A percentile compares a stretch with the other conserved stretches of the same genome.
These are phyloP conservation scores for Ustilago vetiveriae DNA, from an alignment of 1,284 basidiomycete species.

Conservation along the genomic window DNA sequence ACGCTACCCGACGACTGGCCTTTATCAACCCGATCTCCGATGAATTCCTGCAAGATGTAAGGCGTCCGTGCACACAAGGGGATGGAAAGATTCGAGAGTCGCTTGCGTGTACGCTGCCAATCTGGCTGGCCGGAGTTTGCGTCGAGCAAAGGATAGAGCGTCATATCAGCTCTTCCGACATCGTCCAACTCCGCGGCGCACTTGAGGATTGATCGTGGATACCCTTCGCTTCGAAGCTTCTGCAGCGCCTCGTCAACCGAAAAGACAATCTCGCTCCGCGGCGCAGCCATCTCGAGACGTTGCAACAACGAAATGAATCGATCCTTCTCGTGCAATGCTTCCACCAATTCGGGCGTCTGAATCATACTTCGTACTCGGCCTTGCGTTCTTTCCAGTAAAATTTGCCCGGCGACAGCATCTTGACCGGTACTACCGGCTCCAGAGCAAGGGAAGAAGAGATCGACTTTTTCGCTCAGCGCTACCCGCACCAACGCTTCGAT, in stretches of 20 bases:
- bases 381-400: conserved; percentile 52
- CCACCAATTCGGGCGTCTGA: conserved; percentile 68
- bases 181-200: conserved; percentile 68
- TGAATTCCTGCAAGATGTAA: conserved; percentile 65
- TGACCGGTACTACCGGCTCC: conserved; percentile 68
- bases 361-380: conserved; percentile 65
- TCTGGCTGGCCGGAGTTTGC: conserved; percentile 19
- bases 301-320: conserved; percentile 66
- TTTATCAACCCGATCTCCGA: conserved; percentile 55
- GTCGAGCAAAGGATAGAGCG: conserved; percentile 65
- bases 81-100: conserved; percentile 42
- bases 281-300: conserved; percentile 65
- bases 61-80: conserved; percentile 50
- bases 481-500: conserved; percentile 62
- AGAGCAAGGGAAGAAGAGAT: conserved; percentile 68
- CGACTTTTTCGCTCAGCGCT: conserved; percentile 62
- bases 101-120: conserved; percentile 40
- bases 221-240: conserved; percentile 50
- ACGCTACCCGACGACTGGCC: neutral
- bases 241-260: conserved; percentile 65
- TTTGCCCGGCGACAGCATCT: conserved; percentile 67
- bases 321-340: conserved; percentile 68
- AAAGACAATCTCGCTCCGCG: conserved; percentile 63
- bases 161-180: conserved; percentile 68
- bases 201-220: conserved; percentile 61